Evolutionary conservation across 768 basidiomycete species (phyloP).

Genomic region (Sutorius australiensis): DNA sequence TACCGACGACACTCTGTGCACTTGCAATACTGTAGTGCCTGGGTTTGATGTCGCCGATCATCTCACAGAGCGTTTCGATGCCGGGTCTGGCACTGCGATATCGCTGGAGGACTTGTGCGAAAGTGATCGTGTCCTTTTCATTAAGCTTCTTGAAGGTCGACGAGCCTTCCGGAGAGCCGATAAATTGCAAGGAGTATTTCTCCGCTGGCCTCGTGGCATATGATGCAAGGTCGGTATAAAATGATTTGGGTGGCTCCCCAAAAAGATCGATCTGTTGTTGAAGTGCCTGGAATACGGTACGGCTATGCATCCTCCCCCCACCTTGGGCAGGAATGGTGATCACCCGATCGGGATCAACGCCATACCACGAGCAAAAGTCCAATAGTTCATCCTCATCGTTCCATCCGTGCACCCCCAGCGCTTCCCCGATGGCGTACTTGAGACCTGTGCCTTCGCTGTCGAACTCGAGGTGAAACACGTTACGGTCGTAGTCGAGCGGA

Average conservation of each 20-base stretch:
- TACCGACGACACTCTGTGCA: conserved; percentile 90
- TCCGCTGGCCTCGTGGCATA: conserved; percentile 71
- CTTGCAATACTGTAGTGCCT: conserved; percentile 98
- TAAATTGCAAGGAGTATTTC: conserved; percentile 80
- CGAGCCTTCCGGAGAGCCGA: conserved; percentile 87
- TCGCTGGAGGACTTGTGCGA: conserved; percentile 77
- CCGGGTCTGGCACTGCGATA: conserved; percentile 78
- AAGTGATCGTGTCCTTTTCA: conserved; percentile 93
- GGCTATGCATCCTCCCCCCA: conserved; percentile 75
- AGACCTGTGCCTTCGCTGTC: conserved; percentile 88
- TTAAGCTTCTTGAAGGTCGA: conserved; percentile 93
- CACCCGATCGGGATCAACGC: conserved; percentile 72
- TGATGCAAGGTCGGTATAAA: conserved; percentile 83
- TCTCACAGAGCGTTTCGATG: conserved; percentile 81
- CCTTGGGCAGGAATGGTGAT: conserved; percentile 73
- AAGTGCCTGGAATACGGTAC: conserved; percentile 91
- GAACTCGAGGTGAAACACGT: conserved; percentile 98
- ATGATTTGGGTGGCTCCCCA: conserved; percentile 92
- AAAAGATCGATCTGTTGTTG: conserved; percentile 98
- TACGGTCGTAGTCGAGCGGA: conserved; percentile 93
- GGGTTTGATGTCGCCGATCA: conserved; percentile 94
- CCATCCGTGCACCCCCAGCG: conserved; percentile 96
- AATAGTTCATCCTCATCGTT: conserved; percentile 86
- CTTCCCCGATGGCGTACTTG: conserved; percentile 94
- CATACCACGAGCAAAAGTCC: conserved; percentile 92